Base-by-base conservation (phyloP, 139 green algal species). In the Spirogloea muscicola region DNA sequence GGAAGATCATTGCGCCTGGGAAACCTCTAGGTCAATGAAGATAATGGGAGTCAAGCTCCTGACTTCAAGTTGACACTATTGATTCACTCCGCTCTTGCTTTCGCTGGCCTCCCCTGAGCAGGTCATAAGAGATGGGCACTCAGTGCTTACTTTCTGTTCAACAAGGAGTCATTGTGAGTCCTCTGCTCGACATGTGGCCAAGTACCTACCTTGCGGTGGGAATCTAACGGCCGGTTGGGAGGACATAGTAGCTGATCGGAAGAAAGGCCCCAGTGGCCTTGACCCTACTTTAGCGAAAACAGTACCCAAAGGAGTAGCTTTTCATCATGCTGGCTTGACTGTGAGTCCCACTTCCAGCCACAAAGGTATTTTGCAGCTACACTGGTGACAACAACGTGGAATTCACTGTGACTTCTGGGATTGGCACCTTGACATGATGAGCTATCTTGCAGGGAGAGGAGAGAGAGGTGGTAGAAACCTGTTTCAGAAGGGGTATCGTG, bases 401-500 rank as follows among this genome's bases (percentile, higher is more conserved):
- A n/a, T n/a, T n/a, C n/a, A n/a, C n/a, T n/a, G n/a, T n/a, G n/a
- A n/a, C n/a, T n/a, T n/a, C n/a, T n/a, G n/a, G n/a, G n/a, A n/a
- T n/a, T n/a, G n/a, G n/a, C n/a, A n/a, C n/a, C n/a, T n/a, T n/a
- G n/a, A n/a, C n/a, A n/a, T n/a, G n/a, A n/a, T n/a, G n/a, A n/a
- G n/a, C n/a, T n/a, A n/a, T n/a, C n/a, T 70, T 68, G 64, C 64
- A 80, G 72, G 39, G 36, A 3, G 82, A 87, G 57, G 84, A 88
- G 71, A 46, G 67, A 16, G 49, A 85, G 42, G 37, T 95, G 1
- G 87, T 98, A 59, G 94, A 98, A 82, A 5, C 10, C 0, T 90
- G 77, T 1, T 99, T 88, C 78, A 68, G 79, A 21, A 67, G 34
- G 1, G 93, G 92, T 5, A 82, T 84, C 1, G 73, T 98, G 10